Conservation (phyloP, 2,329 filamentous ascomycete genomes). For the Ceratocystis cubensis region DNA sequence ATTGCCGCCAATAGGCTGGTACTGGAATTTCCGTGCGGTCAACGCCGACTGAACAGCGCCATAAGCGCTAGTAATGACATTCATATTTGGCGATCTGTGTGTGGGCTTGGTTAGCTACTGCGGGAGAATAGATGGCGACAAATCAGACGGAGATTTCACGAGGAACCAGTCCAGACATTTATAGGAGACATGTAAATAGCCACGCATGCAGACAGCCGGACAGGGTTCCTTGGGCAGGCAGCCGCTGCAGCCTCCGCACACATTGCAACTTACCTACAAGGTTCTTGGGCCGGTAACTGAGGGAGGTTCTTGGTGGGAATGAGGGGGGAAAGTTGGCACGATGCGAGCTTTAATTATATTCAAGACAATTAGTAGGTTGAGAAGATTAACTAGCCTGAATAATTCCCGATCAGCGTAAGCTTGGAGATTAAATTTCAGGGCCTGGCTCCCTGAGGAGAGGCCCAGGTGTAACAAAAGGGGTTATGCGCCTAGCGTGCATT, state of each 20-base stretch:
- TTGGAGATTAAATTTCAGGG: neutral
- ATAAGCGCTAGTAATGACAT: conserved; percentile 11
- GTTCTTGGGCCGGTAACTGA: neutral
- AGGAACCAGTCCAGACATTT: neutral
- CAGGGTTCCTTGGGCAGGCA: neutral
- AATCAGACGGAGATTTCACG: too few species aligned
- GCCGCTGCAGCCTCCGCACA: neutral
- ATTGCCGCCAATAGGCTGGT: conserved; percentile 13
- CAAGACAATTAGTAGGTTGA: neutral
- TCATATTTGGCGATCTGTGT: conserved; percentile 14
- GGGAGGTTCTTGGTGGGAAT: too few species aligned
- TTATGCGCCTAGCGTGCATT: neutral
- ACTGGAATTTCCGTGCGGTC: conserved; percentile 13
- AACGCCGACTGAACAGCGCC: conserved; percentile 11
- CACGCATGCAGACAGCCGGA: neutral
- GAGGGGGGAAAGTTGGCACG: neutral
- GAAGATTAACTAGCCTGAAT: neutral
- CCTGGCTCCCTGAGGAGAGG: too few species aligned
- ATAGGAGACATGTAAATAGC: neutral
- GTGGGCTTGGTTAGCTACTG: neutral
- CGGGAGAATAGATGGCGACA: neutral
- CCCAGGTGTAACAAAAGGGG: conserved; percentile 7
- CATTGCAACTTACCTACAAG: neutral
- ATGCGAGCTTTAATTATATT: neutral
- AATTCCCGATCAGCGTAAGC: too few species aligned